These are phyloP conservation scores for Pisolithus sp. DNA, from an alignment of 768 basidiomycete species.

Conservation along the genomic window DNA sequence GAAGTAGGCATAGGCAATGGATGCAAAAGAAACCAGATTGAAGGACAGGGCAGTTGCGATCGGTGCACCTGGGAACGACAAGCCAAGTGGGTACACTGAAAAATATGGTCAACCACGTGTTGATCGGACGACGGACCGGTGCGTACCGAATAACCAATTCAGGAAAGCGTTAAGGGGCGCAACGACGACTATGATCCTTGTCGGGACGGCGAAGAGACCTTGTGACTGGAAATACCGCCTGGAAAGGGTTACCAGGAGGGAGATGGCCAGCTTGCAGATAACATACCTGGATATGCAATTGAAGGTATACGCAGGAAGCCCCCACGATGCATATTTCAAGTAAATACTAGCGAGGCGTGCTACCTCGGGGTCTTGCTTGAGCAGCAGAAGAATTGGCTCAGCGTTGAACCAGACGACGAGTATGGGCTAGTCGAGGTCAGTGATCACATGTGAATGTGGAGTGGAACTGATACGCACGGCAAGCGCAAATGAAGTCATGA, in stretches of 20 bases:
- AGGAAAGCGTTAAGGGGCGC: conserved; percentile 82
- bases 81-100: conserved; percentile 45
- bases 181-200: conserved; percentile 72
- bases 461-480: conserved; percentile 42
- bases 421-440: conserved; percentile 36
- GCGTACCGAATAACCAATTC: conserved; percentile 77
- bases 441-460: not conserved
- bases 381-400: conserved; percentile 66
- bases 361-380: conserved; percentile 80
- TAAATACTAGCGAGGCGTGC: conserved; percentile 72
- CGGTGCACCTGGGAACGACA: conserved; percentile 92
- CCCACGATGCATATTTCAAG: conserved; percentile 67
- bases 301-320: conserved; percentile 70
- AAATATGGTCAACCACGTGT: conserved; percentile 1
- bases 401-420: conserved; percentile 75
- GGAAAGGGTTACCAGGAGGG: not conserved
- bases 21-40: conserved; percentile 69
- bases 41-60: conserved; percentile 84
- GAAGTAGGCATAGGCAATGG: conserved; percentile 56
- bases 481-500: conserved; percentile 52
- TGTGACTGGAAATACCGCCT: conserved; percentile 70
- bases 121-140: not conserved
- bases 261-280: not conserved
- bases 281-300: conserved; percentile 47
- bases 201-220: conserved; percentile 80